phyloP scores from a whole-genome alignment of 176 grass and related monocot species.

The Triticum dicoccoides region DNA sequence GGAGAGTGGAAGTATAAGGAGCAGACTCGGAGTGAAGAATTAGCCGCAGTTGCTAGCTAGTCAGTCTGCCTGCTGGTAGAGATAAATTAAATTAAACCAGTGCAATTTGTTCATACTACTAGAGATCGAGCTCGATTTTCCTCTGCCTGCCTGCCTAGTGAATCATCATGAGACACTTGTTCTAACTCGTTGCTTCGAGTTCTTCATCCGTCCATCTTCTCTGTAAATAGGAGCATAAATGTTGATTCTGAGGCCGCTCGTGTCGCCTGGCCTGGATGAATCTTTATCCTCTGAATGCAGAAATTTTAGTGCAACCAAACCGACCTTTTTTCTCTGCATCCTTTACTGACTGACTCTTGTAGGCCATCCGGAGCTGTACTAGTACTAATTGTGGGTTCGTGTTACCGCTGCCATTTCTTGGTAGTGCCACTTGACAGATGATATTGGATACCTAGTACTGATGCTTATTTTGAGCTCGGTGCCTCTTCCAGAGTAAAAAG shows the following conservation, averaged over 20 bases:
- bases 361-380: slow-evolving; percentile 3
- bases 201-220: not conserved
- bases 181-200: not conserved
- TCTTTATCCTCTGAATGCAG: slow-evolving; percentile 78
- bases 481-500: not conserved
- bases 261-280: slow-evolving; percentile 39
- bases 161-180: not conserved
- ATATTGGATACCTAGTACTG: slow-evolving; percentile 27
- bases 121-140: slow-evolving; percentile 33
- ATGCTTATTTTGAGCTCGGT: not conserved
- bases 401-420: slow-evolving; percentile 17
- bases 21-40: not conserved
- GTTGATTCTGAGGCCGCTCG: slow-evolving; percentile 30
- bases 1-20: slow-evolving; percentile 66
- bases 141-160: not conserved
- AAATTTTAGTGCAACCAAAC: slow-evolving; percentile 21
- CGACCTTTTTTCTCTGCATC: not conserved
- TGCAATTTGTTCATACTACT: slow-evolving; percentile 48
- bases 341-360: not conserved
- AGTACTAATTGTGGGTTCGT: not conserved
- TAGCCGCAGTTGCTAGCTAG: not conserved
- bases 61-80: not conserved
- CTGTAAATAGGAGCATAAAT: slow-evolving; percentile 65
- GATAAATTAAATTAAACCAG: slow-evolving; percentile 49
- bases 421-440: slow-evolving; percentile 14